Evolutionary conservation across 192 early-diverging fungal genomes (phyloP).

Genomic region (Backusella morwellensis): DNA sequence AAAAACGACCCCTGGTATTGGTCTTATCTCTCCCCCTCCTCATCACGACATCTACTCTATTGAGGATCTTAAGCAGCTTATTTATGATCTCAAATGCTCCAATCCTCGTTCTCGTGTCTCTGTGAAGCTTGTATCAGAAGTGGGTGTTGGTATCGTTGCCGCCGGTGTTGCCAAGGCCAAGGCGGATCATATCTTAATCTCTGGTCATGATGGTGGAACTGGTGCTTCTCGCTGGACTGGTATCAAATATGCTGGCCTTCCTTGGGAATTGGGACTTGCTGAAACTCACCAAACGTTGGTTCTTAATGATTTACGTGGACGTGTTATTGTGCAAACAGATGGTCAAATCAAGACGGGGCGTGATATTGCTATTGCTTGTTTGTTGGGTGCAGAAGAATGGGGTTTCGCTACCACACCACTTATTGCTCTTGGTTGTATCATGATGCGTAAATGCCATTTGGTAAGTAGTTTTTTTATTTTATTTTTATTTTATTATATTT

Average conservation of each 20-base stretch:
- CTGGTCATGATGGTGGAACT: constrained; percentile 98
- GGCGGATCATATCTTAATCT: constrained; percentile 93
- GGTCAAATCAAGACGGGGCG: constrained; percentile 98
- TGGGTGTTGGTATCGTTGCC: constrained; percentile 97
- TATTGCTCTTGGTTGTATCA: constrained; percentile 94
- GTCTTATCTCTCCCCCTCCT: constrained; percentile 96
- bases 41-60: constrained; percentile 99
- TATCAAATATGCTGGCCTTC: constrained; percentile 98
- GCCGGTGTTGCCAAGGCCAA: constrained; percentile 97
- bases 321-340: constrained; percentile 96
- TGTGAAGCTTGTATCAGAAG: constrained; percentile 97
- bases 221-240: constrained; percentile 98
- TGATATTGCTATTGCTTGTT: constrained; percentile 95
- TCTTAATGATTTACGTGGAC: constrained; percentile 93
- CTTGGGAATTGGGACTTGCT: constrained; percentile 99
- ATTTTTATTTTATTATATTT: neutral
- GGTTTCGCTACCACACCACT: constrained; percentile 99
- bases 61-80: constrained; percentile 98
- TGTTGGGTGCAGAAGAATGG: constrained; percentile 99
- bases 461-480: neutral
- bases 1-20: constrained; percentile 94
- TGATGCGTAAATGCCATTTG: constrained; percentile 80
- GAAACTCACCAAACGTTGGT: constrained; percentile 99
- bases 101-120: constrained; percentile 89
- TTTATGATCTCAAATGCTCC: constrained; percentile 96